These are phyloP conservation scores for Bonia amplexicaulis DNA, from an alignment of 176 grass and related monocot genomes.

Conservation along the genomic window DNA sequence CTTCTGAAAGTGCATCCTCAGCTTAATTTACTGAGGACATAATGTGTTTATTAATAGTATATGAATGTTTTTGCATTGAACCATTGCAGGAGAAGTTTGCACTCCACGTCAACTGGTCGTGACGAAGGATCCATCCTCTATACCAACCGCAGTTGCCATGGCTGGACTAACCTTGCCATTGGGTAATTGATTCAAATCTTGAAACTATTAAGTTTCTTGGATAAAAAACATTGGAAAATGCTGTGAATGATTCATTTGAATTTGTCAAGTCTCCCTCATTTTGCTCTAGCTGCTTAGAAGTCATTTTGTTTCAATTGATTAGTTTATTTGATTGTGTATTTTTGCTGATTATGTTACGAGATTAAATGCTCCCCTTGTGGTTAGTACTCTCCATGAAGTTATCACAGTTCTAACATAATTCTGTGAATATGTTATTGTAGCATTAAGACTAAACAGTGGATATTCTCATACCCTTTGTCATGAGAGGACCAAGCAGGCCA, in stretches of 20 bases:
- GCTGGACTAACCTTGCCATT: slow-evolving; percentile 72
- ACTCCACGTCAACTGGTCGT: slow-evolving; percentile 68
- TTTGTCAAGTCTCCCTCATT: not conserved
- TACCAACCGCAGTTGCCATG: slow-evolving; percentile 58
- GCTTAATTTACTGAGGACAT: not conserved
- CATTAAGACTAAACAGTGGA: no score
- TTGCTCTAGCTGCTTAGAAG: not conserved
- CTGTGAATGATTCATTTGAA: not conserved
- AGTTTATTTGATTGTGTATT: not conserved
- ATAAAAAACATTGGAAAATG: not conserved
- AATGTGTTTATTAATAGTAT: slow-evolving; percentile 18
- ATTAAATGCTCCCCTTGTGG: not conserved
- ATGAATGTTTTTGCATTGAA: slow-evolving; percentile 19
- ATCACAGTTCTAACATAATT: not conserved
- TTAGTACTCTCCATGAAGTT: slow-evolving; percentile 4
- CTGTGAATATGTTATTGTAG: not conserved
- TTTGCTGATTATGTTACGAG: slow-evolving; percentile 1
- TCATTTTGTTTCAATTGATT: not conserved
- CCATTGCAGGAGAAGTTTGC: slow-evolving; percentile 59
- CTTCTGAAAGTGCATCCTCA: slow-evolving; percentile 6
- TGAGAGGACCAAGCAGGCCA: no score
- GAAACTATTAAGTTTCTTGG: not conserved
- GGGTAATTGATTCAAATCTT: slow-evolving; percentile 37
- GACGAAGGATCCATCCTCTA: slow-evolving; percentile 61
- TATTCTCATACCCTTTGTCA: no score